Evolutionary conservation across 1,139 yeast genomes (phyloP).

Genomic region (Sugiyamaella neomexicana): DNA sequence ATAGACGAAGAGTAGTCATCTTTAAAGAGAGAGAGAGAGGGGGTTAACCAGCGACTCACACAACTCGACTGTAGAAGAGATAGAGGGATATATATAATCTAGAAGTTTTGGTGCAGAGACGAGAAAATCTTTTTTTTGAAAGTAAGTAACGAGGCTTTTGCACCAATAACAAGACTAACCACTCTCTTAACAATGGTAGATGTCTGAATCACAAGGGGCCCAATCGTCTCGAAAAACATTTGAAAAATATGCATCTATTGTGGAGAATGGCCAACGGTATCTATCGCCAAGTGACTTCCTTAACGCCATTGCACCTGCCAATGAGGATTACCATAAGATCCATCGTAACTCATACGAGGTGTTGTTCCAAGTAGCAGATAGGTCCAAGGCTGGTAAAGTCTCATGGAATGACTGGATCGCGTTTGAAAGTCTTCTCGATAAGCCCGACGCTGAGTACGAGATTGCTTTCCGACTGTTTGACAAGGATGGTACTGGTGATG

Average conservation of each 20-base stretch:
- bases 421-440: constrained; percentile 43
- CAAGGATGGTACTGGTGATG: constrained; percentile 42
- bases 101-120: too few species aligned
- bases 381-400: constrained; percentile 37
- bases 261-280: constrained; percentile 45
- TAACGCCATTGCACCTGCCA: constrained; percentile 46
- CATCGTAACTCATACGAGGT: constrained; percentile 47
- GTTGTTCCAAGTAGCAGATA: constrained; percentile 47
- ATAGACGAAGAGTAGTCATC: too few species aligned
- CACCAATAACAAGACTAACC: too few species aligned
- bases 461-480: constrained; percentile 48
- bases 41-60: too few species aligned
- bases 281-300: constrained; percentile 49
- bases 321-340: constrained; percentile 46
- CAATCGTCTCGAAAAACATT: constrained; percentile 29
- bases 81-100: too few species aligned
- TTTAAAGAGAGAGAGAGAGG: too few species aligned
- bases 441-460: constrained; percentile 51
- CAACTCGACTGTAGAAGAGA: too few species aligned
- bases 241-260: constrained; percentile 30
- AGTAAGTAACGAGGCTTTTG: too few species aligned
- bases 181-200: too few species aligned
- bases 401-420: constrained; percentile 45
- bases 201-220: constrained; percentile 12
- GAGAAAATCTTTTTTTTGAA: too few species aligned